phyloP scores from a whole-genome alignment of 1,284 basidiomycete species.

The Mrakiaceae sp. region DNA sequence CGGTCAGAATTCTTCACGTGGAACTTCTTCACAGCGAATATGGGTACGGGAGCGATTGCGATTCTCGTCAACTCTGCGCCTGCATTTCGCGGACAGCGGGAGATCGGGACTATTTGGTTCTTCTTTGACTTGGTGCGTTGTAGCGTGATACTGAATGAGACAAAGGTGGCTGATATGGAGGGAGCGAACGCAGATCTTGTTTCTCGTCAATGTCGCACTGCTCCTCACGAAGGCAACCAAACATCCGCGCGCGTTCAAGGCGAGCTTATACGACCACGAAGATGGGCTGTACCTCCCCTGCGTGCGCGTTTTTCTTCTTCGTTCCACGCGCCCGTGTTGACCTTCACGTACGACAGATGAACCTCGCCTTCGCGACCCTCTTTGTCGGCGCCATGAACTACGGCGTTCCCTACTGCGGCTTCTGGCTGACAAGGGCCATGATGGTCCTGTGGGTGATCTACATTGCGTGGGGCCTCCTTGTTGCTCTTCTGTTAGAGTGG shows the following conservation, averaged over 20 bases:
- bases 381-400: conserved; percentile 20
- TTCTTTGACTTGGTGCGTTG: background rate
- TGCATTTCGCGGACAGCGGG: background rate
- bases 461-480: background rate
- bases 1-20: background rate
- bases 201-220: background rate
- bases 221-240: background rate
- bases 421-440: background rate
- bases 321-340: too few relatives aligned
- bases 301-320: background rate
- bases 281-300: background rate
- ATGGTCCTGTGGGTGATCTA: background rate
- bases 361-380: conserved; percentile 20
- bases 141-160: background rate
- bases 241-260: background rate
- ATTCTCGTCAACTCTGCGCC: background rate
- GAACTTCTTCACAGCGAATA: background rate
- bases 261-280: background rate
- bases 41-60: background rate
- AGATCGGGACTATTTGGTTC: background rate
- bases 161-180: background rate
- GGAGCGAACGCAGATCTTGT: background rate
- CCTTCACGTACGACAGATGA: too few relatives aligned
- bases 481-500: background rate
- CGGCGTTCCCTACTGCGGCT: conserved; percentile 19